phyloP scores from a whole-genome alignment of 2,329 filamentous ascomycete genomes.

The Didymella pomorum region DNA sequence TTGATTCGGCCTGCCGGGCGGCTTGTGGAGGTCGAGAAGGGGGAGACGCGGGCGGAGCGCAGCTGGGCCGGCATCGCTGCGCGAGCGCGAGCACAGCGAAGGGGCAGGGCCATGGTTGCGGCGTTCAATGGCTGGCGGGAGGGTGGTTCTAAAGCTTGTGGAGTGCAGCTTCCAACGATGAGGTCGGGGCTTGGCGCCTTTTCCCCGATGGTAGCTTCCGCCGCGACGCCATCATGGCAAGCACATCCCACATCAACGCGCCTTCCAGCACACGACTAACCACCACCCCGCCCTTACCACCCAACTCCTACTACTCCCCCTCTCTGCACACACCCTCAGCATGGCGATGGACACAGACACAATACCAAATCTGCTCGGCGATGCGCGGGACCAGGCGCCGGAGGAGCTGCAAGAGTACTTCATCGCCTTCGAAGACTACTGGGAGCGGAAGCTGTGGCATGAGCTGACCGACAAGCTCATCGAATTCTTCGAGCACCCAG shows the following conservation, averaged over 20 bases:
- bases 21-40: slow-evolving; percentile 39
- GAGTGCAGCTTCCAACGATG: slow-evolving; percentile 32
- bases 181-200: slow-evolving; percentile 37
- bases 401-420: slow-evolving; percentile 88
- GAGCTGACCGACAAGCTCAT: slow-evolving; percentile 91
- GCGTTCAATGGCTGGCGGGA: slow-evolving; percentile 50
- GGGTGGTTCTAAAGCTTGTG: slow-evolving; percentile 38
- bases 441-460: slow-evolving; percentile 99
- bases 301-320: slow-evolving; percentile 10
- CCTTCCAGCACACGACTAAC: slow-evolving; percentile 8
- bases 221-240: slow-evolving; percentile 27
- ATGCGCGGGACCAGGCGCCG: slow-evolving; percentile 87
- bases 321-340: slow-evolving; percentile 17
- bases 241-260: slow-evolving; percentile 30
- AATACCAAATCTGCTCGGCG: slow-evolving; percentile 89
- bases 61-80: slow-evolving; percentile 47
- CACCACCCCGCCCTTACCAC: not conserved
- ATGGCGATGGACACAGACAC: slow-evolving; percentile 80
- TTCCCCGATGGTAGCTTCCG: slow-evolving; percentile 29
- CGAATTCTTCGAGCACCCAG: slow-evolving; percentile 83
- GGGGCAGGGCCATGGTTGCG: slow-evolving; percentile 51
- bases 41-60: slow-evolving; percentile 39
- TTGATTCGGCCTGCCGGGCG: slow-evolving; percentile 48
- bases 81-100: slow-evolving; percentile 51
- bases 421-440: slow-evolving; percentile 92